Conservation (phyloP, 768 basidiomycete genomes). For the Termitomyces sp. region DNA sequence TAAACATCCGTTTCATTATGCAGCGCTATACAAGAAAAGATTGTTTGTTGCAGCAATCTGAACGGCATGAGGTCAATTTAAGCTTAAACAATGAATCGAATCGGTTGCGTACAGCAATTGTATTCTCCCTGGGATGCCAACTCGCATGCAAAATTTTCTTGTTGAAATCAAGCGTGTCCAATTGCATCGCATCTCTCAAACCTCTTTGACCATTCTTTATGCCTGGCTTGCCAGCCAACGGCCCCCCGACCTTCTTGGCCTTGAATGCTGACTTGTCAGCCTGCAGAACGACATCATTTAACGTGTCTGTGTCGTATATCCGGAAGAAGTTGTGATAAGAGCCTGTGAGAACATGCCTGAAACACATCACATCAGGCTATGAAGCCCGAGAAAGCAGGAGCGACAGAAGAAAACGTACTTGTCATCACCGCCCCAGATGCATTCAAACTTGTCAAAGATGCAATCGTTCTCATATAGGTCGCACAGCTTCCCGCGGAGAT, state of each 20-base stretch:
- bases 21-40: conserved; percentile 81
- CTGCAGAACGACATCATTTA: conserved; percentile 90
- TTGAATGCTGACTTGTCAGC: conserved; percentile 99
- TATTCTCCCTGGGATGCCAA: conserved; percentile 99
- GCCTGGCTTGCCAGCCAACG: conserved; percentile 65
- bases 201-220: conserved; percentile 76
- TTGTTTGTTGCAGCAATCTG: conserved; percentile 98
- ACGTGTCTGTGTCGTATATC: conserved; percentile 91
- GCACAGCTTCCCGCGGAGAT: conserved; percentile 94
- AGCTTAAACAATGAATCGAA: background rate
- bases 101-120: conserved; percentile 79
- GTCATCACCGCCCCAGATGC: conserved; percentile 95
- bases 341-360: conserved; percentile 94
- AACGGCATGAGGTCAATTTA: background rate
- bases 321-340: conserved; percentile 99
- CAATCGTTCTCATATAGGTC: conserved; percentile 99
- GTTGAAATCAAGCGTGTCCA: conserved; percentile 87
- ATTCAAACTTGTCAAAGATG: conserved; percentile 99
- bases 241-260: conserved; percentile 96
- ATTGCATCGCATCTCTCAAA: conserved; percentile 82
- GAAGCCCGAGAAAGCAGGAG: background rate
- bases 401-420: conserved; percentile 55
- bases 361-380: conserved; percentile 15
- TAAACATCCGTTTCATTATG: conserved; percentile 34
- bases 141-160: conserved; percentile 96